A percentile compares a stretch with the other conserved stretches of the same genome.
phyloP scores from a whole-genome alignment of 2,329 filamentous ascomycete genomes.

The Cladosporium sp. region DNA sequence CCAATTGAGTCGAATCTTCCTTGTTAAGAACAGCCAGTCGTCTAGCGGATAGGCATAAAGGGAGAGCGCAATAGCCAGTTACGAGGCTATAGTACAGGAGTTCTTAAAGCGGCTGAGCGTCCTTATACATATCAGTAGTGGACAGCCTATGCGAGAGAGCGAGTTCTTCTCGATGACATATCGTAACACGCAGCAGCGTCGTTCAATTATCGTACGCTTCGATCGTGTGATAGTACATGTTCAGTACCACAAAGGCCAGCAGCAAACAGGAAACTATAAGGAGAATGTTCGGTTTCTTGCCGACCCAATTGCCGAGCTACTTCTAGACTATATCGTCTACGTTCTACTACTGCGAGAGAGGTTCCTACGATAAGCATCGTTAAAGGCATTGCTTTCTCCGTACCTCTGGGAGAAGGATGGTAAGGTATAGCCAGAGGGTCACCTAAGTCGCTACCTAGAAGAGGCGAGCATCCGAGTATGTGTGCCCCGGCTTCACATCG shows the following conservation, averaged over 20 bases:
- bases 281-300: conserved; percentile 25
- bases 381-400: conserved; percentile 20
- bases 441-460: conserved; percentile 21
- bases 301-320: conserved; percentile 22
- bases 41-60: not conserved
- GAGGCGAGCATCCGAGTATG: conserved; percentile 17
- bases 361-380: conserved; percentile 22
- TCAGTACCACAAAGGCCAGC: conserved; percentile 23
- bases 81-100: conserved; percentile 22
- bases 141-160: conserved; percentile 22
- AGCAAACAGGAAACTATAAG: conserved; percentile 22
- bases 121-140: not conserved
- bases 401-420: conserved; percentile 25
- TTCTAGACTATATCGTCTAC: conserved; percentile 25
- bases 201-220: conserved; percentile 16
- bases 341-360: conserved; percentile 23
- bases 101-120: conserved; percentile 22
- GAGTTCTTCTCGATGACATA: conserved; percentile 23
- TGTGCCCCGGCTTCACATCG: conserved; percentile 21
- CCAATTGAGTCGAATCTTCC: conserved; percentile 4
- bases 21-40: not conserved
- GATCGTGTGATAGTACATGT: conserved; percentile 23
- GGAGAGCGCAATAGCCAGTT: conserved; percentile 16
- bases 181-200: conserved; percentile 21
- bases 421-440: conserved; percentile 20